phyloP scores from a whole-genome alignment of 768 basidiomycete species.

The Xerocomellus chrysenteron region DNA sequence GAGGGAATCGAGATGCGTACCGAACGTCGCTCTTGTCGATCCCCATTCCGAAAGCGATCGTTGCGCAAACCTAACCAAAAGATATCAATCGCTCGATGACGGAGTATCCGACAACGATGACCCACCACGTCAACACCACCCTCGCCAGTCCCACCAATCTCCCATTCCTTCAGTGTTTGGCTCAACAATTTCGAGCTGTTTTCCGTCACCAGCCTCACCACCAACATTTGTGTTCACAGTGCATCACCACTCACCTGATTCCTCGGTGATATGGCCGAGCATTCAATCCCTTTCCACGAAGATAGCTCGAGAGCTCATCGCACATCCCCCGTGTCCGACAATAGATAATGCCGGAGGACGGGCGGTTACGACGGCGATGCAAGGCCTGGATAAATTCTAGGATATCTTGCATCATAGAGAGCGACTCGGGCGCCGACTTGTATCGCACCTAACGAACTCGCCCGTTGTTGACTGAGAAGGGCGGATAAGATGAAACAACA shows the following conservation, averaged over 20 bases:
- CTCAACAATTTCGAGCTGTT: slow-evolving; percentile 51
- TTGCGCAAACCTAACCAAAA: slow-evolving; percentile 63
- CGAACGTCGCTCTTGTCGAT: slow-evolving; percentile 82
- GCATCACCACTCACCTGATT: slow-evolving; percentile 42
- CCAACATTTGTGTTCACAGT: background rate
- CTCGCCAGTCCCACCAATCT: slow-evolving; percentile 51
- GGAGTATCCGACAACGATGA: background rate
- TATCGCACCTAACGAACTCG: slow-evolving; percentile 55
- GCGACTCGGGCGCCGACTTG: slow-evolving; percentile 48
- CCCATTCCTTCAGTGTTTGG: slow-evolving; percentile 55
- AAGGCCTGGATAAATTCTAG: slow-evolving; percentile 63
- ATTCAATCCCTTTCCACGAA: slow-evolving; percentile 65
- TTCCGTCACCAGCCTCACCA: background rate
- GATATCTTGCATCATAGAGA: slow-evolving; percentile 62
- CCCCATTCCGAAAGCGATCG: slow-evolving; percentile 84
- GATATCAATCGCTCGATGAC: background rate
- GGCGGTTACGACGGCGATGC: slow-evolving; percentile 53
- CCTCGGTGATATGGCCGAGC: slow-evolving; percentile 77
- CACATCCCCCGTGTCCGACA: slow-evolving; percentile 69
- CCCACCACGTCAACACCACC: slow-evolving; percentile 65
- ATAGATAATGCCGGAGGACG: slow-evolving; percentile 76
- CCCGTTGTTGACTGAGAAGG: background rate
- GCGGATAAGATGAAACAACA: background rate
- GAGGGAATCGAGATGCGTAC: slow-evolving; percentile 30
- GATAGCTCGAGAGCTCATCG: slow-evolving; percentile 60